These are phyloP conservation scores for Albifimbria verrucaria DNA, from an alignment of 2,329 filamentous ascomycete species.

Conservation along the genomic window DNA sequence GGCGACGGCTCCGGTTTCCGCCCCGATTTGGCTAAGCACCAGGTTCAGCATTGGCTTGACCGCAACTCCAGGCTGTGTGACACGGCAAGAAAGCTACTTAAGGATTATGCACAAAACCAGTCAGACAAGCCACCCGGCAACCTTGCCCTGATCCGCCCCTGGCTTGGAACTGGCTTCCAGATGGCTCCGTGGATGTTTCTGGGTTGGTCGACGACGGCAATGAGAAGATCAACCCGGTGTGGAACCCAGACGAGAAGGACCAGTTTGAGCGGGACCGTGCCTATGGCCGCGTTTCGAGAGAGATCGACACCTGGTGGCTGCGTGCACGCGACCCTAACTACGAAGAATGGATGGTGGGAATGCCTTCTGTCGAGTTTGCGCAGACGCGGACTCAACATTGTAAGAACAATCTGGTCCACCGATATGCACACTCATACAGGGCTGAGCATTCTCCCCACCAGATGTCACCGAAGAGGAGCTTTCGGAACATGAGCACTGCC, in stretches of 20 bases:
- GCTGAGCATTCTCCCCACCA: slow-evolving; percentile 35
- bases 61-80: slow-evolving; percentile 58
- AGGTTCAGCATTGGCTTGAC: slow-evolving; percentile 61
- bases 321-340: slow-evolving; percentile 58
- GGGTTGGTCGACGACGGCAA: slow-evolving; percentile 33
- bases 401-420: slow-evolving; percentile 56
- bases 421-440: slow-evolving; percentile 46
- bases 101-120: slow-evolving; percentile 50
- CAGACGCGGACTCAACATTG: slow-evolving; percentile 55
- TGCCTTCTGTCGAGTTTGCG: slow-evolving; percentile 60
- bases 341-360: slow-evolving; percentile 54
- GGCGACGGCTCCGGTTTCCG: slow-evolving; percentile 51
- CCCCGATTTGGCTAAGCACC: slow-evolving; percentile 54
- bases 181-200: slow-evolving; percentile 25
- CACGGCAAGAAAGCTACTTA: slow-evolving; percentile 50
- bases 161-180: slow-evolving; percentile 54
- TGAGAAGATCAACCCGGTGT: slow-evolving; percentile 43
- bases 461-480: slow-evolving; percentile 35
- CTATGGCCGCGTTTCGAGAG: slow-evolving; percentile 60
- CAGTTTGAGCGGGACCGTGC: slow-evolving; percentile 57
- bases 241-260: slow-evolving; percentile 50
- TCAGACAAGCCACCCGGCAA: slow-evolving; percentile 47
- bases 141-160: slow-evolving; percentile 48
- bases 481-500: slow-evolving; percentile 34
- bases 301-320: slow-evolving; percentile 65